Evolutionary conservation across 2,329 filamentous ascomycete species (phyloP).

Genomic region (Paradendryphiella salina): DNA sequence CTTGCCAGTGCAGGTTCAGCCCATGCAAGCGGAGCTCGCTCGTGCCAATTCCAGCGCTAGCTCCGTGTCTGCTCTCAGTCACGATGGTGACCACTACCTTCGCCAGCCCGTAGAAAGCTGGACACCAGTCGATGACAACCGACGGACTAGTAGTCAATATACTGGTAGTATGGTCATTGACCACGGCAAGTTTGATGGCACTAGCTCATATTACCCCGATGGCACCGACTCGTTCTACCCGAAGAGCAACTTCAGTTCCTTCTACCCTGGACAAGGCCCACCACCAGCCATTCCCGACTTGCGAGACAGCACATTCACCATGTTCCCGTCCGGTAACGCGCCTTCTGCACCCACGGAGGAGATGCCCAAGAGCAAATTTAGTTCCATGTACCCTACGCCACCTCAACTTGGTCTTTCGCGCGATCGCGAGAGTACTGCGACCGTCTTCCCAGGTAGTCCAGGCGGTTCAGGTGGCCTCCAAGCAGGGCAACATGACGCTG

Average conservation of each 20-base stretch:
- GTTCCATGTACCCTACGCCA: constrained; percentile 31
- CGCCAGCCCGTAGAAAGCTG: constrained; percentile 41
- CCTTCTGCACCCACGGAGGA: constrained; percentile 19
- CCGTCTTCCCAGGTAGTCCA: constrained; percentile 37
- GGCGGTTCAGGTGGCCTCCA: constrained; percentile 19
- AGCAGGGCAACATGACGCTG: constrained; percentile 12
- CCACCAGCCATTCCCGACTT: constrained; percentile 62
- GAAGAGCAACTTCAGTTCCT: constrained; percentile 61
- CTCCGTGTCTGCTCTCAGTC: constrained; percentile 38
- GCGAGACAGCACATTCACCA: constrained; percentile 59
- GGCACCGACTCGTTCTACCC: constrained; percentile 43
- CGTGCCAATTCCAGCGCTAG: constrained; percentile 46
- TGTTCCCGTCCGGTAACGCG: constrained; percentile 31
- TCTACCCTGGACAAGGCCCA: constrained; percentile 47
- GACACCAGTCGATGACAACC: constrained; percentile 43
- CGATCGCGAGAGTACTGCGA: constrained; percentile 58
- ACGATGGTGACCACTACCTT: constrained; percentile 38
- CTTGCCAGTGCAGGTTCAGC: constrained; percentile 39
- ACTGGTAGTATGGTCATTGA: constrained; percentile 48
- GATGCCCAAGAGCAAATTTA: constrained; percentile 30
- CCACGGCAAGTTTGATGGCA: constrained; percentile 57
- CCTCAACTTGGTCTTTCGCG: constrained; percentile 34
- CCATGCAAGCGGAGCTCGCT: constrained; percentile 46
- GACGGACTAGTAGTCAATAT: constrained; percentile 51
- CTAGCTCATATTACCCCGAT: constrained; percentile 53